Evolutionary conservation across 1,139 yeast species (phyloP).

Genomic region (Lodderomyces oxycetoniae): DNA sequence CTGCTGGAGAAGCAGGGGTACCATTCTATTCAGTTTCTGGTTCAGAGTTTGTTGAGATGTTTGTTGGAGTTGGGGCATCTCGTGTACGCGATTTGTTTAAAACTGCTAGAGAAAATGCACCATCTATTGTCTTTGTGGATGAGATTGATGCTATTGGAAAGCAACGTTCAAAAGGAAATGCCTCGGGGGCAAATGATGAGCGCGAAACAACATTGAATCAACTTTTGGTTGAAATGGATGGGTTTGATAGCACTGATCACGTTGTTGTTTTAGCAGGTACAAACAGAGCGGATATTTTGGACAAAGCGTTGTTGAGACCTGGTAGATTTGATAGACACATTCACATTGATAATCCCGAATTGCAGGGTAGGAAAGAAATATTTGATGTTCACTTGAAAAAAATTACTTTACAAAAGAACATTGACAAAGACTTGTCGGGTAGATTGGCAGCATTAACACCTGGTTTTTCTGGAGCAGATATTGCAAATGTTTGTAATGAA

Average conservation of each 20-base stretch:
- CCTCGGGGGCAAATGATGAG: constrained; percentile 90
- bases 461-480: constrained; percentile 97
- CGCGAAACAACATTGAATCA: constrained; percentile 95
- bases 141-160: constrained; percentile 98
- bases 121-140: constrained; percentile 89
- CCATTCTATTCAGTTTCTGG: constrained; percentile 95
- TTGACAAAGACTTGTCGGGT: constrained; percentile 58
- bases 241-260: constrained; percentile 84
- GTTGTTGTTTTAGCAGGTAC: constrained; percentile 98
- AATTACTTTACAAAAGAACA: constrained; percentile 47
- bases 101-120: constrained; percentile 90
- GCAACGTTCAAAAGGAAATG: constrained; percentile 78
- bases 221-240: constrained; percentile 96
- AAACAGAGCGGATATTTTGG: constrained; percentile 89
- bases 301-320: constrained; percentile 89
- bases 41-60: constrained; percentile 98
- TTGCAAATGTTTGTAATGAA: constrained; percentile 94
- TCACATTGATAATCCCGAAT: constrained; percentile 84
- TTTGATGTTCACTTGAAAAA: constrained; percentile 78
- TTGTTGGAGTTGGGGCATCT: constrained; percentile 98
- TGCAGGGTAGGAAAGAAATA: constrained; percentile 89
- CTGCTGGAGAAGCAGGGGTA: constrained; percentile 98
- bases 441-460: constrained; percentile 94
- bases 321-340: constrained; percentile 97
- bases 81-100: constrained; percentile 92